Evolutionary conservation across 2,329 filamentous ascomycete genomes (phyloP).

Genomic region (Aspergillus felis): DNA sequence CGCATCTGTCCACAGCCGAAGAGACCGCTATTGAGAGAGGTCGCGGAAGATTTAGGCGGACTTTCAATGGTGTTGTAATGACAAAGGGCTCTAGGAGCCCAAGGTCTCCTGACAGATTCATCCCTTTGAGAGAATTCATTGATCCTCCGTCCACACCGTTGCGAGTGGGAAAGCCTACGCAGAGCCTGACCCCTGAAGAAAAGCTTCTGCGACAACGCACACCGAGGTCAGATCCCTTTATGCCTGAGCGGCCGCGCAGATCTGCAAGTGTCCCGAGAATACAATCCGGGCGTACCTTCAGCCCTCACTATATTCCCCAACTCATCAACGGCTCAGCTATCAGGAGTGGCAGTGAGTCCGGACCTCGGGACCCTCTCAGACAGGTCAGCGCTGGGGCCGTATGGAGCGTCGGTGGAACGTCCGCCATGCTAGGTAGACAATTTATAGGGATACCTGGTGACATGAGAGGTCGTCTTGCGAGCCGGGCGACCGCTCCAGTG

Average conservation of each 20-base stretch:
- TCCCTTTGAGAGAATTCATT: conserved; percentile 45
- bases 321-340: conserved; percentile 26
- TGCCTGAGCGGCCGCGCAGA: conserved; percentile 34
- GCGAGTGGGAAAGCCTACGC: conserved; percentile 48
- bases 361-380: conserved; percentile 24
- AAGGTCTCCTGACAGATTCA: conserved; percentile 55
- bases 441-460: conserved; percentile 55
- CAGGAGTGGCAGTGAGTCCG: conserved; percentile 3
- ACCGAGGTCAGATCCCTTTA: conserved; percentile 51
- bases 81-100: conserved; percentile 16
- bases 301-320: conserved; percentile 31
- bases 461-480: conserved; percentile 60
- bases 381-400: conserved; percentile 65
- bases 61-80: conserved; percentile 7
- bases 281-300: conserved; percentile 13
- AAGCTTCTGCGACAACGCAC: conserved; percentile 43
- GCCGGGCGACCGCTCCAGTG: conserved; percentile 67
- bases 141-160: conserved; percentile 47
- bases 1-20: background rate
- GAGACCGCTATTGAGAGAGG: conserved; percentile 8
- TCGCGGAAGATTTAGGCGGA: conserved; percentile 13
- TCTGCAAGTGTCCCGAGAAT: conserved; percentile 10
- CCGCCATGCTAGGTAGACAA: conserved; percentile 48
- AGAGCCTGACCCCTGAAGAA: conserved; percentile 46
- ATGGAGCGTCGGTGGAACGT: conserved; percentile 73